Evolutionary conservation across 2,329 filamentous ascomycete genomes (phyloP).

Genomic region (Venturia pyrina): DNA sequence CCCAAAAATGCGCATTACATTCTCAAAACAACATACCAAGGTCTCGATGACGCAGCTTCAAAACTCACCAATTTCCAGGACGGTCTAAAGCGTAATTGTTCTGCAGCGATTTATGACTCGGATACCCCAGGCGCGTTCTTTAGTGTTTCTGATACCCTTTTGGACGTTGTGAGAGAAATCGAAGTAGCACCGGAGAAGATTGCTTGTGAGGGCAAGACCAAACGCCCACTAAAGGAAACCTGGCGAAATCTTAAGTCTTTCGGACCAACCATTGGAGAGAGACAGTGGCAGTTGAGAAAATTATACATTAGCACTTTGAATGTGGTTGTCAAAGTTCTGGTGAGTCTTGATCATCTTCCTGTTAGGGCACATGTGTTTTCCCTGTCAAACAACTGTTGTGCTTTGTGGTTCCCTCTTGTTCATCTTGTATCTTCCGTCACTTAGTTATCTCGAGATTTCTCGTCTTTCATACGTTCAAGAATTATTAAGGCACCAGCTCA

Average conservation of each 20-base stretch:
- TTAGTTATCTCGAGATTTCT: background rate
- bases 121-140: background rate
- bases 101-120: background rate
- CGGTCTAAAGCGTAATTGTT: background rate
- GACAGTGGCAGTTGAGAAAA: background rate
- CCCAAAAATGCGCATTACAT: background rate
- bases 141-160: background rate
- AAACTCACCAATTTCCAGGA: background rate
- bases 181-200: background rate
- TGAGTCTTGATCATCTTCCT: background rate
- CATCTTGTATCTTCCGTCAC: background rate
- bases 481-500: background rate
- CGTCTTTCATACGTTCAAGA: background rate
- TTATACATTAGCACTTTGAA: background rate
- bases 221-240: background rate
- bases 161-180: background rate
- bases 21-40: background rate
- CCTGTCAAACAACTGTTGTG: background rate
- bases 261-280: background rate
- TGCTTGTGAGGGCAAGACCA: background rate
- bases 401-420: background rate
- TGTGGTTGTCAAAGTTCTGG: background rate
- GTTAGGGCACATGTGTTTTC: background rate
- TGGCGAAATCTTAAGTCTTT: background rate
- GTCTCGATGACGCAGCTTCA: background rate